Evolutionary conservation across 2,329 filamentous ascomycete species (phyloP).

Genomic region (Penicillium nordicum): DNA sequence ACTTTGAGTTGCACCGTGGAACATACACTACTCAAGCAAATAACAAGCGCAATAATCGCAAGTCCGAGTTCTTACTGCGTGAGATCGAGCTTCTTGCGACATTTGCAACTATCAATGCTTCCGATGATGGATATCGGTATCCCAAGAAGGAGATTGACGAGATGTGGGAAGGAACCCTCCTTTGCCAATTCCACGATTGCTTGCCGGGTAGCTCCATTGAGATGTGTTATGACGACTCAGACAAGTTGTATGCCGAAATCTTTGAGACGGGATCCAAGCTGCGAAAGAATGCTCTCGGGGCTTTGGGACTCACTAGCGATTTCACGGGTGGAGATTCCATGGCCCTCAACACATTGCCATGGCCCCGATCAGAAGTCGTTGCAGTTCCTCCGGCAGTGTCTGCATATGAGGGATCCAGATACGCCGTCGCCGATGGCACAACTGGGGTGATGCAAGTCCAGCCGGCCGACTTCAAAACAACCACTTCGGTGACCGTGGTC

Average conservation of each 20-base stretch:
- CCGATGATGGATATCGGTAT: constrained; percentile 70
- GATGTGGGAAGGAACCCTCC: constrained; percentile 89
- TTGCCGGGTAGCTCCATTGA: constrained; percentile 91
- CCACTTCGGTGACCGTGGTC: constrained; percentile 45
- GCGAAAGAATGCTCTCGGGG: constrained; percentile 64
- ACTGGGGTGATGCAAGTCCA: constrained; percentile 43
- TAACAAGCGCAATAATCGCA: constrained; percentile 92
- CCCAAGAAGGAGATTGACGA: constrained; percentile 90
- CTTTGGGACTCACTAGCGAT: constrained; percentile 60
- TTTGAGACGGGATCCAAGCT: constrained; percentile 73
- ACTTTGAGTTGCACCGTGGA: constrained; percentile 94
- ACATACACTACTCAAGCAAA: constrained; percentile 97
- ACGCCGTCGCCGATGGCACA: constrained; percentile 47
- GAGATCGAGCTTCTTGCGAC: constrained; percentile 88
- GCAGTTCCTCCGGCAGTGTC: constrained; percentile 51
- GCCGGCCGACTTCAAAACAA: constrained; percentile 22
- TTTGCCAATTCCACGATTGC: constrained; percentile 98
- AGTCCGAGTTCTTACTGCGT: constrained; percentile 77
- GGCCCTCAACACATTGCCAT: constrained; percentile 82
- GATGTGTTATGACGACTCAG: constrained; percentile 97
- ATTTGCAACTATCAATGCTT: constrained; percentile 67
- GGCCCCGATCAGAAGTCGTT: constrained; percentile 73
- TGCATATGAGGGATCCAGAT: constrained; percentile 27
- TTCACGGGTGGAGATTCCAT: constrained; percentile 49
- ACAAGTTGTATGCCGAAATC: constrained; percentile 79